A percentile compares a stretch with the other conserved stretches of the same genome.
These are phyloP conservation scores for Scalesia atractyloides DNA, from an alignment of 129 eudicot species.

Conservation along the genomic window DNA sequence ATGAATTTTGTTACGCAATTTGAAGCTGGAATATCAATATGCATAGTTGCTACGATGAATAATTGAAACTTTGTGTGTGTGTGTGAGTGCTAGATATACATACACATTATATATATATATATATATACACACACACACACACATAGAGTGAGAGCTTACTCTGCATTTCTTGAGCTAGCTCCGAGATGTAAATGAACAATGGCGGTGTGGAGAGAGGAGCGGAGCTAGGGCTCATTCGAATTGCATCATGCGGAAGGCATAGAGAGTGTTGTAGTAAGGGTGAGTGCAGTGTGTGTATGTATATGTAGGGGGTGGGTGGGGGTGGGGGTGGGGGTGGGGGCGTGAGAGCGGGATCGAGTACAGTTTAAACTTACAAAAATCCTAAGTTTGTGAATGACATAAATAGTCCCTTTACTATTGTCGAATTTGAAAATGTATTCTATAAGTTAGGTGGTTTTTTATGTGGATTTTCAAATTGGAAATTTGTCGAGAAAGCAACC, in stretches of 20 bases:
- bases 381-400: background rate
- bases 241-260: constrained; percentile 30
- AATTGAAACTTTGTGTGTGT: background rate
- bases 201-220: constrained; percentile 24
- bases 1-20: background rate
- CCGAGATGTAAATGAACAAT: constrained; percentile 18
- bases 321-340: constrained; percentile 21
- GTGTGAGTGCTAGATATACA: background rate
- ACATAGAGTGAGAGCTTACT: constrained; percentile 46
- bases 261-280: constrained; percentile 24
- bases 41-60: constrained; percentile 2
- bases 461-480: too few species aligned
- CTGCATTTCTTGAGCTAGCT: constrained; percentile 42
- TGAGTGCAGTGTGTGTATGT: constrained; percentile 7
- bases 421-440: background rate
- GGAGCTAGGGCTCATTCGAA: constrained; percentile 40
- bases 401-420: constrained; percentile 20
- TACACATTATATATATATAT: too few species aligned
- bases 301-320: constrained; percentile 25
- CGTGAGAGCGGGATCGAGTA: constrained; percentile 53
- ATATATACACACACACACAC: background rate
- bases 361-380: constrained; percentile 49
- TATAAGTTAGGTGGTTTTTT: background rate
- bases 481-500: too few species aligned
- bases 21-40: constrained; percentile 14